Evolutionary conservation across 2,329 filamentous ascomycete genomes (phyloP).

Genomic region (Parasarocladium wereldwijsianum): DNA sequence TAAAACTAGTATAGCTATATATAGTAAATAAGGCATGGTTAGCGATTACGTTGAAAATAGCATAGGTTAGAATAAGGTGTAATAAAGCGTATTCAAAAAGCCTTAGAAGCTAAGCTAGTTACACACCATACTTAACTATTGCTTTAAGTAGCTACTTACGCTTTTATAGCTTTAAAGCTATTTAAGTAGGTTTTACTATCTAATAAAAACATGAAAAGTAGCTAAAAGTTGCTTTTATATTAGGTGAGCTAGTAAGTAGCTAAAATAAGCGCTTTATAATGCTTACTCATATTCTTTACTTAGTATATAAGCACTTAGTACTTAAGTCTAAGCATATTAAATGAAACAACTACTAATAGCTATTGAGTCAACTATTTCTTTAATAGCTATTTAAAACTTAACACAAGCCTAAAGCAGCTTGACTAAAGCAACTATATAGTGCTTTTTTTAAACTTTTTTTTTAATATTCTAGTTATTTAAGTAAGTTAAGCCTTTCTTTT

Average conservation of each 20-base stretch:
- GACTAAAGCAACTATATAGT: neutral
- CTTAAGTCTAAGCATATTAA: neutral
- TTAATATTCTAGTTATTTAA: neutral
- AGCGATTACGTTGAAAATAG: neutral
- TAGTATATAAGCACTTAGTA: neutral
- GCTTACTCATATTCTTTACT: neutral
- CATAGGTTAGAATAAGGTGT: neutral
- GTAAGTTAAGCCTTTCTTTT: too few relatives aligned
- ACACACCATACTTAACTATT: neutral
- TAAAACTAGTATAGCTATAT: conserved; percentile 2
- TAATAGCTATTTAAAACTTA: neutral
- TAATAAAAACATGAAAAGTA: too few relatives aligned
- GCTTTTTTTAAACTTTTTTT: neutral
- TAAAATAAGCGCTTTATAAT: neutral
- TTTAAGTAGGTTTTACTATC: too few relatives aligned
- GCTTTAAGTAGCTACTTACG: neutral
- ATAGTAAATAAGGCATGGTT: neutral
- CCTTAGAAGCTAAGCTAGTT: neutral
- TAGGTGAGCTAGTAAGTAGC: neutral
- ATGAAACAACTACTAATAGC: neutral
- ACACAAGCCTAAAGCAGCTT: neutral
- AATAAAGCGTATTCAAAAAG: neutral
- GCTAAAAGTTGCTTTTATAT: too few relatives aligned
- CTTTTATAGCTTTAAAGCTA: neutral
- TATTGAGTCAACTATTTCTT: neutral